phyloP scores from a whole-genome alignment of 176 grass and related monocot genomes.

The Eleusine coracana region DNA sequence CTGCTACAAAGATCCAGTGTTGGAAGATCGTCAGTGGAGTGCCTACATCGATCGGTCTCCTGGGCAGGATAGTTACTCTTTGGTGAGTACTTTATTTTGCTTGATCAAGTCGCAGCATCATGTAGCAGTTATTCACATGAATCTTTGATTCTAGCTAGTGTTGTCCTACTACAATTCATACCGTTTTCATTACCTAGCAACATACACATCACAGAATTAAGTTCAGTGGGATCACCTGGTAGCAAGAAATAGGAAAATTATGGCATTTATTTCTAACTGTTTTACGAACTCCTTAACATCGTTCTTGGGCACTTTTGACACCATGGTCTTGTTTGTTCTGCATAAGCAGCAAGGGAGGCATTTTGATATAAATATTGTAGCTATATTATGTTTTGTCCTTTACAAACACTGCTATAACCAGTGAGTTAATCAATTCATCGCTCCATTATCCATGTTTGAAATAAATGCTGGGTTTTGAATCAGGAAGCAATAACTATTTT shows the following conservation, averaged over 20 bases:
- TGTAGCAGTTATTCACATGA: neutral
- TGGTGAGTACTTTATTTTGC: conserved; percentile 50
- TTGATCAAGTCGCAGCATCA: neutral
- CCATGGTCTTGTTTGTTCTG: too few species aligned
- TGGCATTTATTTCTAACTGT: too few species aligned
- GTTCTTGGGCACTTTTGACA: neutral
- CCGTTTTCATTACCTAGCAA: neutral
- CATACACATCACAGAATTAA: neutral
- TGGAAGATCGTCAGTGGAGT: conserved; percentile 86
- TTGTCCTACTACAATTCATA: neutral
- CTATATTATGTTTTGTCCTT: neutral
- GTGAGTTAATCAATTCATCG: neutral
- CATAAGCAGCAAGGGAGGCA: too few species aligned
- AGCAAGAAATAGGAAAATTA: too few species aligned
- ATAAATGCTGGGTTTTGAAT: too few species aligned
- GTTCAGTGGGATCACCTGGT: neutral
- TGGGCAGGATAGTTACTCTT: conserved; percentile 79
- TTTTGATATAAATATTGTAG: neutral
- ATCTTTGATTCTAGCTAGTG: neutral
- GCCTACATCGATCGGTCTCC: conserved; percentile 90
- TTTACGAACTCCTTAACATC: neutral
- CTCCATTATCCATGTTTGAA: too few species aligned
- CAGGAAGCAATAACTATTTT: too few species aligned
- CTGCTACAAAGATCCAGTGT: conserved; percentile 92
- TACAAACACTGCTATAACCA: neutral